These are phyloP conservation scores for Solanum chmielewskii DNA, from an alignment of 257 asterid species.

Conservation along the genomic window DNA sequence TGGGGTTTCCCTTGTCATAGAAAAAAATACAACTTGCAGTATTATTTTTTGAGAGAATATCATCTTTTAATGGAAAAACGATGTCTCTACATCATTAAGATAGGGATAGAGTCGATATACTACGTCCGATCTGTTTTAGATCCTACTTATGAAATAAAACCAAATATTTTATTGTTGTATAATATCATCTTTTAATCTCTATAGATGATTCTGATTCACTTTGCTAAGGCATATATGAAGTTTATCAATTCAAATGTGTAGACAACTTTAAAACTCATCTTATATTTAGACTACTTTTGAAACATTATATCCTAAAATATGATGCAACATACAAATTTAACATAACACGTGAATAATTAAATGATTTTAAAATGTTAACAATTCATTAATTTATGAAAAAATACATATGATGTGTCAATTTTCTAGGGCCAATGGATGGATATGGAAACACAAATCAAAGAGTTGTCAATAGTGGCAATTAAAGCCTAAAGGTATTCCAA, in stretches of 20 bases:
- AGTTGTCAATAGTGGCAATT: neutral
- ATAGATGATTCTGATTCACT: neutral
- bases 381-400: too few relatives aligned
- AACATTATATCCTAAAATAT: neutral
- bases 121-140: too few relatives aligned
- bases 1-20: too few relatives aligned
- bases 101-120: accelerated
- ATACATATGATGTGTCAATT: neutral
- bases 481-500: neutral
- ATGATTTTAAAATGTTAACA: too few relatives aligned
- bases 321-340: neutral
- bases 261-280: neutral
- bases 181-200: neutral
- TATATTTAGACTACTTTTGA: neutral
- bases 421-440: neutral
- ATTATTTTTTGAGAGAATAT: neutral
- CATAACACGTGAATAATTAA: neutral
- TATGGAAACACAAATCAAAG: neutral
- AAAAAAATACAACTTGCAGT: too few relatives aligned
- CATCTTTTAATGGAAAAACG: too few relatives aligned
- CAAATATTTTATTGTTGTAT: too few relatives aligned
- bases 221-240: neutral
- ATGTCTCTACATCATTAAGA: accelerated
- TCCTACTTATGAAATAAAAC: too few relatives aligned
- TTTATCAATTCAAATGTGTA: neutral